Percentiles rank a stretch among this genome's conserved stretches.
phyloP scores from a whole-genome alignment of 1,284 basidiomycete species.

The Singerocomus rubriflavus region DNA sequence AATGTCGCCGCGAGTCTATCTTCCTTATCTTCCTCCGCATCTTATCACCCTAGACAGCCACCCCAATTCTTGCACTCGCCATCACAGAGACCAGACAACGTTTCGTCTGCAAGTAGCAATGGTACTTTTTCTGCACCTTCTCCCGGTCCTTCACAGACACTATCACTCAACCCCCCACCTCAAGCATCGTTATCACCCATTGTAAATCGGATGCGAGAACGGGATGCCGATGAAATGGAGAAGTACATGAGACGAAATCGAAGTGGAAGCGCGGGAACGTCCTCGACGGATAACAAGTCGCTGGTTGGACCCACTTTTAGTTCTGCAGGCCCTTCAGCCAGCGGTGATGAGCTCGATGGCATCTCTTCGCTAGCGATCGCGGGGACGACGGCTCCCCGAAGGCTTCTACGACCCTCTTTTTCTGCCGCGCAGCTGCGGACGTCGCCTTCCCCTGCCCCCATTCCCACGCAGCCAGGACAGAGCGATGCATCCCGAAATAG shows the following conservation, averaged over 20 bases:
- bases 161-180: slow-evolving; percentile 35
- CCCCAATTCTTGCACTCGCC: slow-evolving; percentile 46
- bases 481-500: slow-evolving; percentile 52
- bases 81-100: slow-evolving; percentile 35
- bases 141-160: slow-evolving; percentile 39
- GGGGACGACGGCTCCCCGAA: slow-evolving; percentile 56
- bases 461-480: slow-evolving; percentile 35
- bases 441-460: slow-evolving; percentile 38
- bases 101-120: slow-evolving; percentile 41
- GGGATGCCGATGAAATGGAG: slow-evolving; percentile 80
- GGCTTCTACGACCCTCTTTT: slow-evolving; percentile 62
- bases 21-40: slow-evolving; percentile 44
- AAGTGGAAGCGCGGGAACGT: slow-evolving; percentile 69
- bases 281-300: slow-evolving; percentile 66
- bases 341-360: slow-evolving; percentile 53
- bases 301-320: slow-evolving; percentile 49
- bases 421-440: slow-evolving; percentile 73
- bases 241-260: slow-evolving; percentile 76
- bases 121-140: slow-evolving; percentile 46
- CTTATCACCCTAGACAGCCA: slow-evolving; percentile 50
- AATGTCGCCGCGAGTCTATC: slow-evolving; percentile 44
- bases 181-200: slow-evolving; percentile 61
- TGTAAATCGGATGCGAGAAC: slow-evolving; percentile 71
- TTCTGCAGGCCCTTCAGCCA: slow-evolving; percentile 46
- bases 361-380: slow-evolving; percentile 45